Evolutionary conservation across 768 basidiomycete species (phyloP).

Genomic region (Suillus paluster): DNA sequence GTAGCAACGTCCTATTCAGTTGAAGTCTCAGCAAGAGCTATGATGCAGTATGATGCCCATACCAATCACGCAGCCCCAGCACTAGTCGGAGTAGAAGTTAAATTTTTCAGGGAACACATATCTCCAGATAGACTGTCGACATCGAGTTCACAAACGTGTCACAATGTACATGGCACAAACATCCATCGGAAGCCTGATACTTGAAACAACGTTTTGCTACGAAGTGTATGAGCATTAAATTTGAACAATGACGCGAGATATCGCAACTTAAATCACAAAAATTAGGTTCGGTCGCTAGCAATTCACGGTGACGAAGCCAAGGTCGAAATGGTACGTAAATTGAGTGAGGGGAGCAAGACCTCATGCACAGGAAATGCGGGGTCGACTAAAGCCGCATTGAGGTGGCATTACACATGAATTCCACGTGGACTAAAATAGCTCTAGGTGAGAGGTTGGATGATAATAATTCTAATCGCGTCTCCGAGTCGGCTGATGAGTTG

Average conservation of each 20-base stretch:
- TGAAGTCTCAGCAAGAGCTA: background rate
- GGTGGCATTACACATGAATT: too few relatives aligned
- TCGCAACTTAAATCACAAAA: background rate
- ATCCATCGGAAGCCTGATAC: too few relatives aligned
- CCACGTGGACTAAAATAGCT: background rate
- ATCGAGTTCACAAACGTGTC: background rate
- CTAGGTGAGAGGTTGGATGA: background rate
- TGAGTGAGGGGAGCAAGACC: too few relatives aligned
- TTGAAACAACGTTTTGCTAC: background rate
- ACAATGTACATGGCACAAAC: background rate
- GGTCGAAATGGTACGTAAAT: background rate
- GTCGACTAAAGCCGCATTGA: too few relatives aligned
- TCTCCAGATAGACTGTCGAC: background rate
- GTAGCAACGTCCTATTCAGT: background rate
- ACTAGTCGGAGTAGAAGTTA: background rate
- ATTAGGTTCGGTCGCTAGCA: background rate
- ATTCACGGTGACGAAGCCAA: background rate
- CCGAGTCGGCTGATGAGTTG: background rate
- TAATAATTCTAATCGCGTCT: background rate
- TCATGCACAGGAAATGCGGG: too few relatives aligned
- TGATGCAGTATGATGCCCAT: too few relatives aligned
- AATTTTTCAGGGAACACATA: background rate
- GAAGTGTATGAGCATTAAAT: background rate
- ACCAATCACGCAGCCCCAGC: background rate
- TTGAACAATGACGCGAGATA: background rate